Percentiles rank a stretch among this genome's conserved stretches.
phyloP scores from a whole-genome alignment of 768 basidiomycete genomes.

The Clathrus columnatus region DNA sequence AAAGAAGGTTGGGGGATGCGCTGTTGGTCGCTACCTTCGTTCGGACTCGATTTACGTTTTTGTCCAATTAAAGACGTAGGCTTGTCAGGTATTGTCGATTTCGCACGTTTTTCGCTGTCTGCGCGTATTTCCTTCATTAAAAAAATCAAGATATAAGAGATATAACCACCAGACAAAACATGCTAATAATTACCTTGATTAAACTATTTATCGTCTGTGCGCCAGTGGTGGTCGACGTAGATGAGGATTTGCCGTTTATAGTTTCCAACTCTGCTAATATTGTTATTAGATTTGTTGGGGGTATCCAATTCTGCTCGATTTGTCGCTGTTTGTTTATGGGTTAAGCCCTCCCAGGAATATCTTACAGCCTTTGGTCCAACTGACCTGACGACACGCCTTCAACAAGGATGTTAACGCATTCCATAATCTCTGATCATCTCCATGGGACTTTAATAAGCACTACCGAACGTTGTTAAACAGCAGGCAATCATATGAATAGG shows the following conservation, averaged over 20 bases:
- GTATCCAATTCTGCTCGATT: slow-evolving; percentile 32
- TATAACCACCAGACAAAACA: background rate
- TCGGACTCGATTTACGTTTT: slow-evolving; percentile 4
- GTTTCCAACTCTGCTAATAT: slow-evolving; percentile 21
- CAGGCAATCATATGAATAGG: background rate
- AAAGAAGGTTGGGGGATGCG: background rate
- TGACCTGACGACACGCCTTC: slow-evolving; percentile 7
- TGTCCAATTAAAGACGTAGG: background rate
- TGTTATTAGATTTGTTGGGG: slow-evolving; percentile 32
- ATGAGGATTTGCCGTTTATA: background rate
- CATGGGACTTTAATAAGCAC: slow-evolving; percentile 17
- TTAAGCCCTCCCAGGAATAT: slow-evolving; percentile 16
- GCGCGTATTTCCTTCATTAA: slow-evolving; percentile 1
- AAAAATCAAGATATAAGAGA: background rate
- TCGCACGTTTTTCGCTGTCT: background rate
- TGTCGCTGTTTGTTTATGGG: slow-evolving; percentile 34
- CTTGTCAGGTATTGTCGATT: background rate
- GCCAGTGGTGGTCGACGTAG: background rate
- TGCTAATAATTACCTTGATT: background rate
- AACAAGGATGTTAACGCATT: slow-evolving; percentile 30
- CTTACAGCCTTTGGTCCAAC: background rate
- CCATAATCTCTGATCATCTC: slow-evolving; percentile 23
- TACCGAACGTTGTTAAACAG: background rate
- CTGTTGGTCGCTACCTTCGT: background rate
- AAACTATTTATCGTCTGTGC: background rate